Conservation (phyloP, 257 asterid genomes). For the Gentiana dahurica region DNA sequence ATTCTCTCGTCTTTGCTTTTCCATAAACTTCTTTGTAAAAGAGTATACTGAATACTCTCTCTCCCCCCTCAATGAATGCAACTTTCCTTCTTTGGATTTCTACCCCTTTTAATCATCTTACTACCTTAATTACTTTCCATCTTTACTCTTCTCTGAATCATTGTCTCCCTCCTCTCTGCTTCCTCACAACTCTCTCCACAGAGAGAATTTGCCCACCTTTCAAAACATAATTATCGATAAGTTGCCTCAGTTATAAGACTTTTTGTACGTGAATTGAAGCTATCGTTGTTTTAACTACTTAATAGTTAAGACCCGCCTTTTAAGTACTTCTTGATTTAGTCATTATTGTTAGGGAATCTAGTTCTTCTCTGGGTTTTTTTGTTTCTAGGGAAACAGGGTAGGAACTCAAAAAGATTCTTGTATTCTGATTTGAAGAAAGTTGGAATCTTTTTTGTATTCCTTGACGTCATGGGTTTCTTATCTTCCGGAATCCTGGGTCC, state of each 20-base stretch:
- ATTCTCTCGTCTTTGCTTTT: slow-evolving; percentile 69
- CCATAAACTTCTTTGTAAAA: slow-evolving; percentile 48
- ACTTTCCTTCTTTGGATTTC: slow-evolving; percentile 9
- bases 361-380: slow-evolving; percentile 30
- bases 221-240: slow-evolving; percentile 7
- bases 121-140: slow-evolving; percentile 35
- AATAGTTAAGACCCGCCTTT: background rate
- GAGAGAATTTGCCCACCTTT: slow-evolving; percentile 17
- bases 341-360: slow-evolving; percentile 27
- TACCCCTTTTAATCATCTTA: slow-evolving; percentile 20
- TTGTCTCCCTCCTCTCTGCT: slow-evolving; percentile 13
- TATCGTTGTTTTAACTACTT: slow-evolving; percentile 1
- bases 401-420: slow-evolving; percentile 18
- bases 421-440: slow-evolving; percentile 11
- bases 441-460: slow-evolving; percentile 30
- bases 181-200: slow-evolving; percentile 6
- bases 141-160: slow-evolving; percentile 22
- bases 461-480: slow-evolving; percentile 20
- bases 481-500: slow-evolving; percentile 26
- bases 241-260: slow-evolving; percentile 8
- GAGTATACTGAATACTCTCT: slow-evolving; percentile 2
- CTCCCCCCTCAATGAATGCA: slow-evolving; percentile 41
- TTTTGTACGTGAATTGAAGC: background rate
- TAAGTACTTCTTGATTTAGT: slow-evolving; percentile 25
- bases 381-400: slow-evolving; percentile 36